phyloP scores from a whole-genome alignment of 2,329 filamentous ascomycete species.

The Colletotrichum filicis region DNA sequence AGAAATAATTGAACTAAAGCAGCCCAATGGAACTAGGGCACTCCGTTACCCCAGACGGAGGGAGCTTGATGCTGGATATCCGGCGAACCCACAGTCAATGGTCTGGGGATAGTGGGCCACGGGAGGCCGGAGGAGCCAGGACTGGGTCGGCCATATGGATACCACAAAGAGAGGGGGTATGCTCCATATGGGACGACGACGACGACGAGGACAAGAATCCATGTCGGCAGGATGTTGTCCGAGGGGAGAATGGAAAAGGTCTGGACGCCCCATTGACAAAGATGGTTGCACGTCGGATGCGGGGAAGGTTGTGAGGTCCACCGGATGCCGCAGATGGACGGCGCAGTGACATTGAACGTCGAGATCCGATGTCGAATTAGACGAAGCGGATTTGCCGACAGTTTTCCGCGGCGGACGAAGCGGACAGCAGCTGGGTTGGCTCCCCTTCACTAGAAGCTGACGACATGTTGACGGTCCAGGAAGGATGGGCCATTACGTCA shows the following conservation, averaged over 20 bases:
- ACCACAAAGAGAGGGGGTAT: neutral
- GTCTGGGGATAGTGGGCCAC: slow-evolving; percentile 22
- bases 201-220: neutral
- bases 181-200: neutral
- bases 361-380: slow-evolving; percentile 6
- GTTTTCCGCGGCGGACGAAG: neutral
- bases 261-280: neutral
- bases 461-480: neutral
- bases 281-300: slow-evolving; percentile 3
- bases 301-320: slow-evolving; percentile 5
- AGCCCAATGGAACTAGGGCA: neutral
- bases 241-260: neutral
- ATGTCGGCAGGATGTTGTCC: neutral
- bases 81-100: neutral
- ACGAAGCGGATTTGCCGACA: slow-evolving; percentile 5
- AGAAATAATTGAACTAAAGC: neutral
- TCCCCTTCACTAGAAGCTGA: neutral
- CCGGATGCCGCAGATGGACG: slow-evolving; percentile 3
- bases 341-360: neutral
- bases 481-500: neutral
- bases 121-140: neutral
- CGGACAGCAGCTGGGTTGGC: neutral
- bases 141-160: neutral
- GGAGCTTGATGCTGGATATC: neutral
- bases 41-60: slow-evolving; percentile 19